Evolutionary conservation across 768 basidiomycete species (phyloP), one percentile per base, ranked within the genome.

Genomic region (Daedaleopsis sinensis): DNA sequence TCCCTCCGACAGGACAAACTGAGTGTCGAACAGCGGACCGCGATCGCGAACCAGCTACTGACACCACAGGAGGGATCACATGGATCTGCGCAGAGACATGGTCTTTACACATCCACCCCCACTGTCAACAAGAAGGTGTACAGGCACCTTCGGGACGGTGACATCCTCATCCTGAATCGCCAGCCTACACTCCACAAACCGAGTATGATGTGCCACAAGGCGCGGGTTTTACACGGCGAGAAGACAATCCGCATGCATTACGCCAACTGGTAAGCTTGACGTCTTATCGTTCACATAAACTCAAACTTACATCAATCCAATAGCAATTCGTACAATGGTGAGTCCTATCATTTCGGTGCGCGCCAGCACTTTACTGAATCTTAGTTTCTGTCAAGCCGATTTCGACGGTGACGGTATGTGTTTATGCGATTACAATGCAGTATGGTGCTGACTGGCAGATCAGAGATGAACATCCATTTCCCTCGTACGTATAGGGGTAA

Each of bases 201-300:
- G 21, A 94, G 93, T 81, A 99, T 99, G 96, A 99, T 99, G 97
- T 90, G 89, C 9, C 97, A 99, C 73, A 90, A 86, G 67, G 96
- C 96, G 16, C 89, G 89, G 58, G 90, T 98, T 19, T 74, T 99
- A 63, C 84, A 88, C 63, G 97, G 96, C 24, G 97, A 99, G 77
- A 99, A 98, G 80, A 98, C 97, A 0, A 98, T 99, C 72, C 86
- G 97, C 15, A 96, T 99, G 96, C 97, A 99, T 78, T 99, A 99
- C 71, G 96, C 97, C 24, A 99, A 99, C 71, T 99, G 96, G 95
- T 96, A 61, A 55, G 87, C 79, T 47, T 48, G 3, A n/a, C 8
- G 27, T 38, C 1, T 21, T 24, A 18, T 23, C 48, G 4, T 13
- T 52, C 7, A 44, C n/a, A 16, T 11, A 39, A 23, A 21, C 55